phyloP scores from a whole-genome alignment of 305 asterid species.

The Rubia balearica region DNA sequence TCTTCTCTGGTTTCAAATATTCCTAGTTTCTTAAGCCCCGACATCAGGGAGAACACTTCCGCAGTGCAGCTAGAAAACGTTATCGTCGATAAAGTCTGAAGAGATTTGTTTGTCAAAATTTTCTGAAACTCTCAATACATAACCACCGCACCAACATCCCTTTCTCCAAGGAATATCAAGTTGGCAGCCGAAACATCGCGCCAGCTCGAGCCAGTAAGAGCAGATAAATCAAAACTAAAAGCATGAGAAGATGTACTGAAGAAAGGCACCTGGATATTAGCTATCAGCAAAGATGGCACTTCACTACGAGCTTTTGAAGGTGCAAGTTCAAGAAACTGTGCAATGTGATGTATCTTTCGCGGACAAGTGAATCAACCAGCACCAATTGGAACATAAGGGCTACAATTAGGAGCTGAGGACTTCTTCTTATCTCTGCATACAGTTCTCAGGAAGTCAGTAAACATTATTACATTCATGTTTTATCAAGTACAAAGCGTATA shows the following conservation, averaged over 20 bases:
- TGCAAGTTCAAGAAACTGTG: constrained; percentile 71
- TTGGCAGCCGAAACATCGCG: constrained; percentile 52
- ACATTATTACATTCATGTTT: not conserved
- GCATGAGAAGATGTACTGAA: not conserved
- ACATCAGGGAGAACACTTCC: too few species aligned
- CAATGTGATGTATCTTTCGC: constrained; percentile 65
- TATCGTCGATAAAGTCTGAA: too few species aligned
- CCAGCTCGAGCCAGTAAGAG: not conserved
- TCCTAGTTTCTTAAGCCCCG: too few species aligned
- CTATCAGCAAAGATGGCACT: constrained; percentile 63
- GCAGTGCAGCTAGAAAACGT: too few species aligned
- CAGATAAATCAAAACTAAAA: not conserved
- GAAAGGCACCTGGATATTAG: constrained; percentile 61
- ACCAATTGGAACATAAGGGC: constrained; percentile 71
- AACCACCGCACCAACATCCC: too few species aligned
- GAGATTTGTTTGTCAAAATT: too few species aligned
- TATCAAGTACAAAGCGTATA: not conserved
- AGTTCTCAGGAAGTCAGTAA: not conserved
- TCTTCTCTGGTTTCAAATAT: too few species aligned
- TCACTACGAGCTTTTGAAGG: constrained; percentile 30
- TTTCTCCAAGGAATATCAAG: constrained; percentile 19
- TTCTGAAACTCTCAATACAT: too few species aligned
- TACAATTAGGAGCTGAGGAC: constrained; percentile 47
- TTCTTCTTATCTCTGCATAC: constrained; percentile 73
- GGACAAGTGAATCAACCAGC: constrained; percentile 65